Percentiles rank a stretch among this genome's conserved stretches.
Evolutionary conservation across 2,329 filamentous ascomycete genomes (phyloP).

Genomic region (Diaporthe sp.): DNA sequence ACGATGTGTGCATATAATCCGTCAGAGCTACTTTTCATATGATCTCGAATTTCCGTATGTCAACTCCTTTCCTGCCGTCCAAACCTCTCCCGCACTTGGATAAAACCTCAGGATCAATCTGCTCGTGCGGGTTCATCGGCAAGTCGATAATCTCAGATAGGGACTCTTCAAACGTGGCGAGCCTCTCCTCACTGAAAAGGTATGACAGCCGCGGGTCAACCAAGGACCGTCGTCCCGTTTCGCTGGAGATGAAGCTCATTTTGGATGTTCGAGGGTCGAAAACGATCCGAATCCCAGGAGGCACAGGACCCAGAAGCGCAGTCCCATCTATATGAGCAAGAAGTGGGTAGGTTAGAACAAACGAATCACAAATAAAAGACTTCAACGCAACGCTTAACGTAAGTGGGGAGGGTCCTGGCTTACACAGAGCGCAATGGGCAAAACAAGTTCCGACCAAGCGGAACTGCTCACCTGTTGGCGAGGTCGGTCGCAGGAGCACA

Average conservation of each 20-base stretch:
- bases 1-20: background rate
- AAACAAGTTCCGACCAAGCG: conserved; percentile 14
- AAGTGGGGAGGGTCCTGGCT: background rate
- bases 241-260: background rate
- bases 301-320: conserved; percentile 3
- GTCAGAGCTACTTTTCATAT: background rate
- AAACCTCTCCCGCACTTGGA: background rate
- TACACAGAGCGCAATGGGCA: conserved; percentile 7
- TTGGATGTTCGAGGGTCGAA: conserved; percentile 7
- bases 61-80: background rate
- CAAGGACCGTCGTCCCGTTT: background rate
- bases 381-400: background rate
- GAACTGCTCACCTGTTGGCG: background rate
- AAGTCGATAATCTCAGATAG: background rate
- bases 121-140: background rate
- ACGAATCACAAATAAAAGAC: background rate
- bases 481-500: conserved; percentile 4
- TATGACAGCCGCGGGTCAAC: background rate
- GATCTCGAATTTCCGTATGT: conserved; percentile 13
- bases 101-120: conserved; percentile 7
- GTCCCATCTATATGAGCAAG: background rate
- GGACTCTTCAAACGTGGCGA: background rate
- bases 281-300: background rate
- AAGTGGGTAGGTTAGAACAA: background rate
- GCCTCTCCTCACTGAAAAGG: background rate